A percentile compares a stretch with the other conserved stretches of the same genome.
These are phyloP conservation scores for Malassezia brasiliensis DNA, from an alignment of 1,284 basidiomycete species.

Conservation along the genomic window DNA sequence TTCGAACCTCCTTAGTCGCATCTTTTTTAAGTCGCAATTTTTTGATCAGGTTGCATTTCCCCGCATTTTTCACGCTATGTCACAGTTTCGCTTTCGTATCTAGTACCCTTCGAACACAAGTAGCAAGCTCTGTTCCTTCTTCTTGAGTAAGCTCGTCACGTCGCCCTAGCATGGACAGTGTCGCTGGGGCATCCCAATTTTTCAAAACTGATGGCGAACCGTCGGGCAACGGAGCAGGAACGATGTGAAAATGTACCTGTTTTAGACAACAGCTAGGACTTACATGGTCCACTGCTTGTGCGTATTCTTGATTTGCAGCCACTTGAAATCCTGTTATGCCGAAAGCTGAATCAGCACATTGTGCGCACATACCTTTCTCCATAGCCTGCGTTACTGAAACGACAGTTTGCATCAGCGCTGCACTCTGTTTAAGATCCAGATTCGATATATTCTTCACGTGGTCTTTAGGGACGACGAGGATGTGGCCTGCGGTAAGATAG, in stretches of 20 bases:
- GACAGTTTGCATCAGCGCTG: slow-evolving; percentile 1
- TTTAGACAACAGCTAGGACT: neutral
- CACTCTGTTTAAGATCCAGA: neutral
- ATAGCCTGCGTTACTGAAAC: slow-evolving; percentile 10
- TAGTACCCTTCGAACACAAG: neutral
- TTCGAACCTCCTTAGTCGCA: slow-evolving; percentile 23
- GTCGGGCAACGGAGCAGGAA: slow-evolving; percentile 6
- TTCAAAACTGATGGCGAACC: neutral
- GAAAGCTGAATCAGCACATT: neutral
- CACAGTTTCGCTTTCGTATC: neutral
- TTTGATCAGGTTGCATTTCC: too few species aligned
- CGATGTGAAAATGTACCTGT: slow-evolving; percentile 18
- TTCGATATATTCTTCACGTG: slow-evolving; percentile 4
- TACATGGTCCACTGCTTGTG: slow-evolving; percentile 16
- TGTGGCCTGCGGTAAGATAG: slow-evolving; percentile 5
- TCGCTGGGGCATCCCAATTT: neutral
- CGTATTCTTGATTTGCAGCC: slow-evolving; percentile 15
- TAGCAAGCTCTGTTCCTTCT: slow-evolving; percentile 3
- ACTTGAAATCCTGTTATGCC: slow-evolving; percentile 9
- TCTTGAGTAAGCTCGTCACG: slow-evolving; percentile 11
- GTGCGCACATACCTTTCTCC: slow-evolving; percentile 8
- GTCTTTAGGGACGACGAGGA: slow-evolving; percentile 8
- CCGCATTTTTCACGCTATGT: neutral
- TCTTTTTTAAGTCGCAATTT: slow-evolving; percentile 8
- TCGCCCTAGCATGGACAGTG: neutral